Conservation (phyloP, 2,329 filamentous ascomycete species). For the Paraphaeosphaeria sporulosa region DNA sequence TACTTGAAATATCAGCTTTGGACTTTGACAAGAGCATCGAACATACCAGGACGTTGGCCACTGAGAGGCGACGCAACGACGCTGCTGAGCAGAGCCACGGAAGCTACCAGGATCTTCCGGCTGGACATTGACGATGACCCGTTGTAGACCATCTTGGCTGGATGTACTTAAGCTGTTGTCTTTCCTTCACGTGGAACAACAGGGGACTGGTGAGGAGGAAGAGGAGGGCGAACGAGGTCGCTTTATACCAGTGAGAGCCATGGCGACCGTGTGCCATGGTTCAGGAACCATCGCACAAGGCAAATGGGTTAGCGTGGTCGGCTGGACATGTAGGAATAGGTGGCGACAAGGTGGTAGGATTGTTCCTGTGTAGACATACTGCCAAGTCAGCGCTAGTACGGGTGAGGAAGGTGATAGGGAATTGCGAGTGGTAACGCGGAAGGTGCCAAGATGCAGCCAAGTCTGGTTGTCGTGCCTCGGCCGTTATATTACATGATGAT, state of each 20-base stretch:
- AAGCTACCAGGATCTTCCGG: slow-evolving; percentile 11
- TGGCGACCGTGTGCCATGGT: not conserved
- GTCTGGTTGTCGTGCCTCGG: slow-evolving; percentile 6
- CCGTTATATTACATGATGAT: slow-evolving; percentile 9
- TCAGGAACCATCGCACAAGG: slow-evolving; percentile 3
- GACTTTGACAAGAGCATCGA: not conserved
- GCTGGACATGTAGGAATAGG: not conserved
- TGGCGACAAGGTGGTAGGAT: slow-evolving; percentile 3
- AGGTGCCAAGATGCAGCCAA: slow-evolving; percentile 12
- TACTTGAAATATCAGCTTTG: not conserved
- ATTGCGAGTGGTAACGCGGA: too few species aligned
- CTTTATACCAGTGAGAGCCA: slow-evolving; percentile 3
- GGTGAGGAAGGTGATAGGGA: not conserved
- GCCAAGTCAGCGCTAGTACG: slow-evolving; percentile 9
- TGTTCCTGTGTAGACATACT: slow-evolving; percentile 3
- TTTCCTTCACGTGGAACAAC: slow-evolving; percentile 8
- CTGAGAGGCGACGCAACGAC: slow-evolving; percentile 6
- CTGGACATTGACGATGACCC: slow-evolving; percentile 6
- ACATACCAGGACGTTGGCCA: slow-evolving; percentile 2
- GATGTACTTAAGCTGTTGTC: slow-evolving; percentile 1
- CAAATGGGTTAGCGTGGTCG: not conserved
- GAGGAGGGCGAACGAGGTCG: not conserved
- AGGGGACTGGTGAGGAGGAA: not conserved
- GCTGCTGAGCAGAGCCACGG: slow-evolving; percentile 7
- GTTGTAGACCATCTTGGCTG: slow-evolving; percentile 8